These are phyloP conservation scores for Penstemon eatonii DNA, from an alignment of 257 asterid genomes.

Conservation along the genomic window DNA sequence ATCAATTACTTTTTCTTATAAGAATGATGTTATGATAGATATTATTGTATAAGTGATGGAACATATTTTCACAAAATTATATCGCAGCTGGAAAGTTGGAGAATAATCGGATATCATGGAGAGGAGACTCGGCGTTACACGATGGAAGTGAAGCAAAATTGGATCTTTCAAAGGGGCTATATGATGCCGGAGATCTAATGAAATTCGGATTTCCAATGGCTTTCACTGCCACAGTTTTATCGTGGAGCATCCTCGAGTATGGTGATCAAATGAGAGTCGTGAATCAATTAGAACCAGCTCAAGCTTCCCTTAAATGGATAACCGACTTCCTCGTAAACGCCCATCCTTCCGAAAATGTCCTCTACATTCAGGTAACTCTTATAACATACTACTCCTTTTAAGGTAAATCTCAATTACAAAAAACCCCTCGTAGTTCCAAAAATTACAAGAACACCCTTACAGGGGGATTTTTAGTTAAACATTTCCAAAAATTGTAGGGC, in stretches of 20 bases:
- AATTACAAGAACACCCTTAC: too few species aligned
- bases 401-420: too few species aligned
- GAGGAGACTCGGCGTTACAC: conserved; percentile 73
- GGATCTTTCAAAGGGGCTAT: conserved; percentile 91
- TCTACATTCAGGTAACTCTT: conserved; percentile 70
- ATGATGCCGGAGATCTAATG: conserved; percentile 85
- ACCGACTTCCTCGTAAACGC: conserved; percentile 79
- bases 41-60: too few species aligned
- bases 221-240: conserved; percentile 81
- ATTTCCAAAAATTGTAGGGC: too few species aligned
- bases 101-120: conserved; percentile 61
- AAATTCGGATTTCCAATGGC: conserved; percentile 94
- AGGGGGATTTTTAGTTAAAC: too few species aligned
- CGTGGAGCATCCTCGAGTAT: conserved; percentile 90
- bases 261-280: conserved; percentile 66
- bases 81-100: conserved; percentile 83
- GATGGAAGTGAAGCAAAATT: conserved; percentile 70
- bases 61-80: background rate
- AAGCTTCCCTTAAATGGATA: conserved; percentile 73
- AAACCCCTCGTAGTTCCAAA: too few species aligned
- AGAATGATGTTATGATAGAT: background rate
- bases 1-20: background rate
- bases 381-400: background rate
- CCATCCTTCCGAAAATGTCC: conserved; percentile 66
- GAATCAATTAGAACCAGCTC: conserved; percentile 60